Base-by-base conservation (phyloP, 257 asterid genomes). In the Plantago major region DNA sequence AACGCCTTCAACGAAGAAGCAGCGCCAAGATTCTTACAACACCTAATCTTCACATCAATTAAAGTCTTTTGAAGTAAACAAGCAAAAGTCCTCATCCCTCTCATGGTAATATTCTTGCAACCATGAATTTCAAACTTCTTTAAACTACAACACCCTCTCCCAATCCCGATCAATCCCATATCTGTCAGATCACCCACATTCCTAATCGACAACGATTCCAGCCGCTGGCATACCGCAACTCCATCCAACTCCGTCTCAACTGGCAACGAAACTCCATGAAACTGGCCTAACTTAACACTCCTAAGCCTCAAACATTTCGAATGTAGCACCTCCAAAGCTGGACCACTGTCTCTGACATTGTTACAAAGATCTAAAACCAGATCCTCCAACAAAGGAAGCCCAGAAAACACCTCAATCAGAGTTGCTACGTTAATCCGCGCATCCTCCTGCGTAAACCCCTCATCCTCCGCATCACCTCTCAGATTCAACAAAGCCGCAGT, bases 81-180 rank as follows among this genome's bases (percentile, higher is more conserved):
- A 55, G 83, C 83, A 30, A 87, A 60, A 15, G 99, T 93, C 75
- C 97, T 74, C 94, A 87, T 76, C 17, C 97, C 99, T 46, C 67
- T 82, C 75, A 78, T 59, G 0, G 96, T 87, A 42, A 89, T 78
- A 54, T 68, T 80, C 75, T 78, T 81, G 71, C 97, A 93, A 28
- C 99, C 95, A 28, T 74, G 78, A 62, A 89, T 74, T 70, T 93
- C 97, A 58, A 93, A 84, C 81, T 74, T 81, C 4, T 79, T 58
- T 66, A 89, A 68, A 55, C 78, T 79, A 71, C 78, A 77, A 66
- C 99, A 93, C 47, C 99, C 99, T 71, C 95, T 84, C 13, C 74
- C 96, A 33, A 93, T 89, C 19, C 90, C 97, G 40, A 93, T 89
- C 82, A 93, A 70, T n/a, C 97, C 95, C 94, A 89, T 84, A 66